Evolutionary conservation across 441 rosid genomes (phyloP), one percentile per base, ranked within the genome.

Genomic region (Bocquillonia castaneifolia): DNA sequence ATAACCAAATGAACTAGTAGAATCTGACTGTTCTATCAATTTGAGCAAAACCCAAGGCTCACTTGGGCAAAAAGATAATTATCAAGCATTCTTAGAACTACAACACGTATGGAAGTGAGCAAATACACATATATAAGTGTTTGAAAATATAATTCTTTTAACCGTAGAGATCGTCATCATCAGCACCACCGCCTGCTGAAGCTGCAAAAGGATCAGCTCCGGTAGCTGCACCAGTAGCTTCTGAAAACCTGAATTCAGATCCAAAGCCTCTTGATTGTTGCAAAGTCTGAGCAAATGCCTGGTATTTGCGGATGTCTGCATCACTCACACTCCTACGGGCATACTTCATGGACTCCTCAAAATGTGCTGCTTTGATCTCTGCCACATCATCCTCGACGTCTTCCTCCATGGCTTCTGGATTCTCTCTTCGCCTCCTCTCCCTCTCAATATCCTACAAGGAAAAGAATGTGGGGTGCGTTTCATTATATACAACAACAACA

Each of bases 91-190:
- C n/a, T n/a, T n/a, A n/a, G n/a, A n/a, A n/a, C n/a, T n/a, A 55
- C 48, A 31, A 55, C 23, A 68, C 20, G 28, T 48, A 64, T n/a
- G 34, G 37, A 55, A 28, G 32, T 50, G 59, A 31, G 32, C 22
- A 51, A 31, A 44, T 58, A 61, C 36, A 72, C 50, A 53, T 42
- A 28, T 4, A 63, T 36, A 50, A 68, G 61, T 36, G 32, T 45
- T 57, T 22, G 28, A 22, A 13, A 39, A 45, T 5, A 39, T 25
- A 61, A 58, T 51, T n/a, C n/a, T n/a, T n/a, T 72, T 80, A 90
- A 79, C 81, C 83, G 82, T 90, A 90, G 57, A 90, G 96, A 76
- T 90, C 96, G 50, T 90, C 96, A 10, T 85, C 93, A 23, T 88
- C 92, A 37, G 79, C 91, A 0, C 76, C 91, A 0, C 76, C 90